Base-by-base conservation (phyloP, 768 basidiomycete genomes). In the Cyclocybe cylindracea region DNA sequence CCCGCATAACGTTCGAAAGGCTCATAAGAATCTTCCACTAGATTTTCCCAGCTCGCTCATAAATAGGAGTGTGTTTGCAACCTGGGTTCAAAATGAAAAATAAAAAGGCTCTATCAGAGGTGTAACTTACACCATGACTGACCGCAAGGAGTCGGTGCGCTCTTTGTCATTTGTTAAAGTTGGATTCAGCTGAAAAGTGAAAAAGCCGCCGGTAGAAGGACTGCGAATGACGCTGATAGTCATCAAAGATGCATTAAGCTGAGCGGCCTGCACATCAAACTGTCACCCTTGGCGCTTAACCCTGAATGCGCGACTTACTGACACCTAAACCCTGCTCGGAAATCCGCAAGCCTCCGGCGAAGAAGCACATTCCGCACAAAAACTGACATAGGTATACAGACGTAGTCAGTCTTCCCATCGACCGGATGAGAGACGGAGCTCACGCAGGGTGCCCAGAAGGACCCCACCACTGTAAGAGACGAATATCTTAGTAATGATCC, bases 291-390 rank as follows among this genome's bases (percentile, higher is more conserved):
- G 37, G 47, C 46, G 31, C 34, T 32, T 44, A 39, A 18, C 39
- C 39, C 18, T 39, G 29, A 50, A 53, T 54, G 52, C 75, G 71
- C 31, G n/a, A 74, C 87, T 62, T 56, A 89, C 89, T 85, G 37
- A 78, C 70, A 43, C 85, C 84, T 60, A 91, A 89, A 1, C 85
- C 89, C 69, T 92, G 91, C 58, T 91, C 86, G 14, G 86, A 87
- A 62, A 83, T 91, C 58, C 80, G 80, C 45, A 84, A 70, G 14
- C 91, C 91, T 50, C 90, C 91, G 16, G 87, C 89, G 58, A 93
- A 92, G 71, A 93, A 93, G 62, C 91, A 92, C 91, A 94, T 91
- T 44, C 91, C 91, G 31, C 13, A 94, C 85, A 44, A 94, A 77
- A 33, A 92, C 87, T 89, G 48, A 40, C 13, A 45, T 32, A 48